Evolutionary conservation across 2,329 filamentous ascomycete species (phyloP), one percentile per base, ranked within the genome.

Genomic region (Diplodia sapinea): DNA sequence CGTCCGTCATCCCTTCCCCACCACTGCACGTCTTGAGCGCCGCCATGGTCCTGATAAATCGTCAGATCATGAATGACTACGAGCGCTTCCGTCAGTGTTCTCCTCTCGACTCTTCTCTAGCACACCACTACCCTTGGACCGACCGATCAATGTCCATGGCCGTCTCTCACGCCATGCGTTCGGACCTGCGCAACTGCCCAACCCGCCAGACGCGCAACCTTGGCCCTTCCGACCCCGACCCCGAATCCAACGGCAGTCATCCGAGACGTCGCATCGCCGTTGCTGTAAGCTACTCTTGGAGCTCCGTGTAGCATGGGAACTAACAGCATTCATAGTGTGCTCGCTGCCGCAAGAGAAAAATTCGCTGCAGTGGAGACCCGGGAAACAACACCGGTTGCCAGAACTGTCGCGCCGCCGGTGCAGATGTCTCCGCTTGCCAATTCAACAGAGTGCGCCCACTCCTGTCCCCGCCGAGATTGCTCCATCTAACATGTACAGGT

Each of bases 311-410:
- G 40, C 36, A 23, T 15, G 6, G 43, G 15, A 9, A 29, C 64
- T 66, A 7, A 66, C 33, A 20, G 11, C 8, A 23, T 29, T 1
- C 40, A 49, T 29, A 97, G 94, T 98, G 94, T 78, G 88, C 88
- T 43, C 88, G 94, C 72, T 98, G 94, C 79, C 88, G 94, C 69
- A 94, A 94, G 81, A 88, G 94, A 68, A 98, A 98, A 83, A 98
- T 98, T 73, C 90, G 92, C 72, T 98, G 94, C 81, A 96, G 91
- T 74, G 94, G 94, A 52, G 93, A 97, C 76, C 84, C 86, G 40
- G 91, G 91, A 38, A 87, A 90, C 74, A 91, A 90, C n/a, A 81
- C 83, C 49, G 88, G 89, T n/a, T 98, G 94, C 79, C 83, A 86
- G 12, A 96, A 94, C 78, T 98, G 94, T 82, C 90, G 88, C 74